phyloP scores from a whole-genome alignment of 345 rosid species.

The Alliaria petiolata region DNA sequence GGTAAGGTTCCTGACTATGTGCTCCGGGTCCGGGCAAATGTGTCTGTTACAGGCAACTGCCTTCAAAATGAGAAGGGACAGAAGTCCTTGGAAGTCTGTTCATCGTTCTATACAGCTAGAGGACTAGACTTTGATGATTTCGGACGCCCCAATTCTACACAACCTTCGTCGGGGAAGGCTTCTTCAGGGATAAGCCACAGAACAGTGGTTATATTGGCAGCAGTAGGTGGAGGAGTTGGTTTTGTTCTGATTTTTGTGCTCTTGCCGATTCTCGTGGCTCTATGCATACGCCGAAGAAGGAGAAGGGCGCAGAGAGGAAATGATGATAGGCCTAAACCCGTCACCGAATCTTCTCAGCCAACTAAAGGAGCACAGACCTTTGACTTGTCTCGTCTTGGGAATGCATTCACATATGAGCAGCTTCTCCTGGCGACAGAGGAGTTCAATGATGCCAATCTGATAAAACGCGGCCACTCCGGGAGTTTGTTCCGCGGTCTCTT shows the following conservation, averaged over 20 bases:
- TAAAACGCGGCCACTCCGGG: slow-evolving; percentile 93
- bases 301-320: slow-evolving; percentile 45
- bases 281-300: slow-evolving; percentile 43
- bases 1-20: slow-evolving; percentile 73
- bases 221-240: slow-evolving; percentile 64
- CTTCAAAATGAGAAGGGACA: slow-evolving; percentile 58
- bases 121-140: slow-evolving; percentile 80
- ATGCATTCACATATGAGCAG: slow-evolving; percentile 68
- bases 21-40: slow-evolving; percentile 31
- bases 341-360: slow-evolving; percentile 38
- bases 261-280: slow-evolving; percentile 41
- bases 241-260: slow-evolving; percentile 40
- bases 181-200: slow-evolving; percentile 42
- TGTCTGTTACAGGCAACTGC: slow-evolving; percentile 65
- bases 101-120: slow-evolving; percentile 54
- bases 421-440: slow-evolving; percentile 69
- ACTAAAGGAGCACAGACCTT: slow-evolving; percentile 47
- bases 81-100: slow-evolving; percentile 52
- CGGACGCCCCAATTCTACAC: slow-evolving; percentile 59
- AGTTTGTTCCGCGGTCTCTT: slow-evolving; percentile 69
- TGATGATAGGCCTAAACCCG: slow-evolving; percentile 57
- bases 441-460: slow-evolving; percentile 65
- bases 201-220: slow-evolving; percentile 48
- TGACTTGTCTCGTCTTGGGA: slow-evolving; percentile 68
- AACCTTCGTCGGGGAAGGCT: slow-evolving; percentile 32